phyloP scores from a whole-genome alignment of 371 early-diverging fungal species.

The Rhizopus delemar region DNA sequence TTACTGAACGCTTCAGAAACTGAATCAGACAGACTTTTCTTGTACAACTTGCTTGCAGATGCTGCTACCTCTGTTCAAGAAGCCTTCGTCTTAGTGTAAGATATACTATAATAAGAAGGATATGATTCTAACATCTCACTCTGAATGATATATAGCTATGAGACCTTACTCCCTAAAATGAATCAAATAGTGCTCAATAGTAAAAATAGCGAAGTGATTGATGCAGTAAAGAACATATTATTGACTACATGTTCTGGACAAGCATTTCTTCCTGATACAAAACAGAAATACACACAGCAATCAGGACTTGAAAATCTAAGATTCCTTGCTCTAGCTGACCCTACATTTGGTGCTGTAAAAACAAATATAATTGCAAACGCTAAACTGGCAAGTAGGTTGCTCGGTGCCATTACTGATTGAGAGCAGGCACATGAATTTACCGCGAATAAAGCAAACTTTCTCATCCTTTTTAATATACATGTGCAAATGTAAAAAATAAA shows the following conservation, averaged over 20 bases:
- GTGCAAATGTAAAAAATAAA: neutral
- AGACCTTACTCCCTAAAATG: slow-evolving; percentile 75
- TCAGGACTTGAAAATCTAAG: slow-evolving; percentile 63
- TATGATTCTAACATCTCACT: neutral
- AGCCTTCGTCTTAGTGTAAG: slow-evolving; percentile 76
- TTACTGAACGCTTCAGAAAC: slow-evolving; percentile 83
- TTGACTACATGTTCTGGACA: slow-evolving; percentile 73
- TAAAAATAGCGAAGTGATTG: slow-evolving; percentile 70
- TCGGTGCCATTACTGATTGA: slow-evolving; percentile 59
- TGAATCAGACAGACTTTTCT: slow-evolving; percentile 79
- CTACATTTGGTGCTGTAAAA: slow-evolving; percentile 46
- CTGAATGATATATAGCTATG: slow-evolving; percentile 53
- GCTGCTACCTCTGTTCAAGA: slow-evolving; percentile 74
- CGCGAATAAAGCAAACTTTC: neutral
- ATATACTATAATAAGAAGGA: neutral
- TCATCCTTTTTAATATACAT: too few relatives aligned
- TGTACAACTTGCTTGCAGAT: slow-evolving; percentile 84
- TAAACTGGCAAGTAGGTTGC: slow-evolving; percentile 56
- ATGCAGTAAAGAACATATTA: slow-evolving; percentile 75
- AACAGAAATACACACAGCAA: slow-evolving; percentile 45
- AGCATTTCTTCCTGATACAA: slow-evolving; percentile 21
- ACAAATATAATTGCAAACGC: slow-evolving; percentile 53
- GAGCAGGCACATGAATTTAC: slow-evolving; percentile 3
- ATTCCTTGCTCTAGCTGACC: slow-evolving; percentile 44
- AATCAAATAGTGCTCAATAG: slow-evolving; percentile 71